Evolutionary conservation across 441 rosid species (phyloP).

Genomic region (Gossypium trilobum): DNA sequence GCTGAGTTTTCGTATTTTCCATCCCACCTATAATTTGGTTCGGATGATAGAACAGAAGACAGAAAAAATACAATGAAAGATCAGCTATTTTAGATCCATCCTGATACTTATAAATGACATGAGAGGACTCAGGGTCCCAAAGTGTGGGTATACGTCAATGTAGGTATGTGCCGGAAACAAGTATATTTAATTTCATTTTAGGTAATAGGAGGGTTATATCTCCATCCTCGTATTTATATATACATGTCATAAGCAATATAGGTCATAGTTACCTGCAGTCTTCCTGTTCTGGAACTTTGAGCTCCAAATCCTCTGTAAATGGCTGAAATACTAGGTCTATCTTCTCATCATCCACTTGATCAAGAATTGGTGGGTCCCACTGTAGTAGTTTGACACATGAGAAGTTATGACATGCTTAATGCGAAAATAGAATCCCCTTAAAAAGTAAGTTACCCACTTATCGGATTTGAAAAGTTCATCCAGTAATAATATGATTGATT

Average conservation of each 20-base stretch:
- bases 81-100: not conserved
- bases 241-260: not conserved
- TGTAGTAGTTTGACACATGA: constrained; percentile 17
- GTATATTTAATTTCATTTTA: not conserved
- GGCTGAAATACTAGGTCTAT: constrained; percentile 50
- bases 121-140: not conserved
- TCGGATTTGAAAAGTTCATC: not conserved
- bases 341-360: constrained; percentile 47
- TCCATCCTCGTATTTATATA: not conserved
- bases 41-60: not conserved
- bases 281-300: constrained; percentile 56
- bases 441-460: not conserved
- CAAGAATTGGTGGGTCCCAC: constrained; percentile 71
- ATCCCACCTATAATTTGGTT: constrained; percentile 51
- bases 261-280: constrained; percentile 39
- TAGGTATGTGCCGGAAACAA: not conserved
- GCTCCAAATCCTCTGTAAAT: constrained; percentile 51
- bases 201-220: not conserved
- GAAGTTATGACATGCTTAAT: not conserved
- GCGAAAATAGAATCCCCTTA: not conserved
- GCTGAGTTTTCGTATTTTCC: constrained; percentile 60
- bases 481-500: not conserved
- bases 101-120: not conserved
- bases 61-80: not conserved
- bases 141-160: not conserved